Conservation (phyloP, 2,329 filamentous ascomycete species). For the Westerdykella aurantiaca region DNA sequence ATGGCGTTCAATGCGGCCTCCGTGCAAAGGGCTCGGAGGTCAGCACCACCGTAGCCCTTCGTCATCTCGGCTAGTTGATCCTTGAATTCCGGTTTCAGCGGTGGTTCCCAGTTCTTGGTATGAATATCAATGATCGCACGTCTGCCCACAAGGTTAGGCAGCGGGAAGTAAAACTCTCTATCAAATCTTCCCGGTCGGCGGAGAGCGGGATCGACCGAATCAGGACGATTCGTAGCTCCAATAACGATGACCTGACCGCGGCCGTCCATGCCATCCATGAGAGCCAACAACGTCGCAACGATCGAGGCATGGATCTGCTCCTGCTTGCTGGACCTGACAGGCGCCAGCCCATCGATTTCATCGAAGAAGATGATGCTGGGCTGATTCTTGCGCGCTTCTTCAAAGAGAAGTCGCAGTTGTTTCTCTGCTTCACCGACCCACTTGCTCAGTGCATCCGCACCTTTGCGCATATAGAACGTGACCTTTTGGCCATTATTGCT, state of each 20-base stretch:
- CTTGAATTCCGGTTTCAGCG: conserved; percentile 71
- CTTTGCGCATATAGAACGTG: conserved; percentile 99
- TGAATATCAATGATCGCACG: conserved; percentile 91
- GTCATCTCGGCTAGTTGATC: conserved; percentile 77
- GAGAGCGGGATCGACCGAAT: conserved; percentile 94
- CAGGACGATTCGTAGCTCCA: conserved; percentile 93
- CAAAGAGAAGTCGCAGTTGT: conserved; percentile 87
- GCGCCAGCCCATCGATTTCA: conserved; percentile 94
- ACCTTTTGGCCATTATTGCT: conserved; percentile 88
- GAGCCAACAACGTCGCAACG: conserved; percentile 47
- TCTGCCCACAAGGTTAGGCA: conserved; percentile 74
- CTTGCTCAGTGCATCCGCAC: conserved; percentile 93
- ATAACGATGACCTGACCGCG: conserved; percentile 88
- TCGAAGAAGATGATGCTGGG: conserved; percentile 99
- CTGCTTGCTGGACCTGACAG: conserved; percentile 94
- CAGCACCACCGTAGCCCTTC: conserved; percentile 94
- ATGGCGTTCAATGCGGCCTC: conserved; percentile 95
- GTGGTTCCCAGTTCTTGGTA: conserved; percentile 83
- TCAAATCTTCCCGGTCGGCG: conserved; percentile 92
- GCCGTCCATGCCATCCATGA: conserved; percentile 49
- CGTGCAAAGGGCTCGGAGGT: conserved; percentile 87
- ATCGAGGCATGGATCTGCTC: conserved; percentile 99
- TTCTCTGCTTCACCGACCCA: conserved; percentile 98
- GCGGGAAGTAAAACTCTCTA: conserved; percentile 94
- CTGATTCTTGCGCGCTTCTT: conserved; percentile 90